These are phyloP conservation scores for Tagetes patula DNA, from an alignment of 129 eudicot genomes.

Conservation along the genomic window DNA sequence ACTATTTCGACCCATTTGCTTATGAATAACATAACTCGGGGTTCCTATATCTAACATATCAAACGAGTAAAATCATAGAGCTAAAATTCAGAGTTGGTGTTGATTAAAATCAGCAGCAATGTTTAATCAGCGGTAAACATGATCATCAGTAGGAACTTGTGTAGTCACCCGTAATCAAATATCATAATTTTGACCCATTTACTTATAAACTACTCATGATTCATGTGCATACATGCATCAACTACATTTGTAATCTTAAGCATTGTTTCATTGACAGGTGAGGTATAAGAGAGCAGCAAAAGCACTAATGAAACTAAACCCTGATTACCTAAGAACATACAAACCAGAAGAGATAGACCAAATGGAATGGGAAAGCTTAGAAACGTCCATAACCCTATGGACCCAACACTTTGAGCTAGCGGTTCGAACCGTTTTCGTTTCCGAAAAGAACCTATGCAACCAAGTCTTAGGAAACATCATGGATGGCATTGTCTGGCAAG, in stretches of 20 bases:
- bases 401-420: slow-evolving; percentile 82
- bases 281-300: slow-evolving; percentile 84
- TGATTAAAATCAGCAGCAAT: no score
- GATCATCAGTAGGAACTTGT: no score
- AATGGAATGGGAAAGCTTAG: slow-evolving; percentile 76
- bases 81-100: no score
- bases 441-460: slow-evolving; percentile 66
- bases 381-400: slow-evolving; percentile 72
- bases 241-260: no score
- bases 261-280: slow-evolving; percentile 37
- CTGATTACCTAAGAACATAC: slow-evolving; percentile 69
- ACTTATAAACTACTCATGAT: no score
- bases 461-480: slow-evolving; percentile 60
- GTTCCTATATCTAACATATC: no score
- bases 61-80: no score
- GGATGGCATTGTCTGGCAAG: slow-evolving; percentile 75
- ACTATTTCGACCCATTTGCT: not conserved
- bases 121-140: no score
- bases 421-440: slow-evolving; percentile 55
- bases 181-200: no score
- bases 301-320: slow-evolving; percentile 72
- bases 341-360: slow-evolving; percentile 67
- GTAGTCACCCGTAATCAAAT: no score
- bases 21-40: no score
- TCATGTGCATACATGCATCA: no score